Evolutionary conservation across 805 yeast genomes (phyloP).

Genomic region (Torulaspora gathmanii): DNA sequence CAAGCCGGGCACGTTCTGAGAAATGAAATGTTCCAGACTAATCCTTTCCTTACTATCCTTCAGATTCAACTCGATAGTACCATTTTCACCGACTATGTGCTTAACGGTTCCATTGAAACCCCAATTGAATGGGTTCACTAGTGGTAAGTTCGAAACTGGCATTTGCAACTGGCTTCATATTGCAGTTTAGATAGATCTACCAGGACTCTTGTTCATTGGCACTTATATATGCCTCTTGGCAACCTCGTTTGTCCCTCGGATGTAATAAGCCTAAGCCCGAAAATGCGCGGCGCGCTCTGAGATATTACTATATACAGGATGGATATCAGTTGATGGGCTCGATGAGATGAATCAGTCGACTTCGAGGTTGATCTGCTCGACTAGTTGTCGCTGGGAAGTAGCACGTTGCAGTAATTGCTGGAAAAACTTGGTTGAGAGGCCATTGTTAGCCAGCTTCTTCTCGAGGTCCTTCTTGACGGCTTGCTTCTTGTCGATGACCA

Average conservation of each 20-base stretch:
- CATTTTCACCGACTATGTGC: constrained; percentile 24
- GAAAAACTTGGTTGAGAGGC: constrained; percentile 29
- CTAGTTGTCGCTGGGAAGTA: constrained; percentile 18
- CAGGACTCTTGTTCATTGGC: background rate
- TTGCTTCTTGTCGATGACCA: constrained; percentile 28
- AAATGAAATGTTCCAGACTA: constrained; percentile 24
- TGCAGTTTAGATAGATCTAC: background rate
- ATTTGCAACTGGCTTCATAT: background rate
- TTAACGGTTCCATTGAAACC: constrained; percentile 35
- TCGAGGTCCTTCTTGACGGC: constrained; percentile 27
- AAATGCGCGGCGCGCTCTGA: background rate
- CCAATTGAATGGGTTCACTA: constrained; percentile 34
- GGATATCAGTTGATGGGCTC: background rate
- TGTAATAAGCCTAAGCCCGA: constrained; percentile 3
- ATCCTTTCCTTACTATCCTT: constrained; percentile 18
- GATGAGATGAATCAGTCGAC: constrained; percentile 22
- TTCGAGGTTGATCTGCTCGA: constrained; percentile 29
- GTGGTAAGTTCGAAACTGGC: constrained; percentile 15
- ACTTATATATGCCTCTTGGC: background rate
- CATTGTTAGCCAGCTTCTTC: constrained; percentile 21
- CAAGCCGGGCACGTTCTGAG: constrained; percentile 42
- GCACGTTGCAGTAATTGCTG: constrained; percentile 24
- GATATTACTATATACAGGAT: constrained; percentile 7
- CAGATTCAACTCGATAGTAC: constrained; percentile 23
- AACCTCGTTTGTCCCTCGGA: constrained; percentile 3